Evolutionary conservation across 2,329 filamentous ascomycete species (phyloP).

Genomic region (Aureobasidium sp.): DNA sequence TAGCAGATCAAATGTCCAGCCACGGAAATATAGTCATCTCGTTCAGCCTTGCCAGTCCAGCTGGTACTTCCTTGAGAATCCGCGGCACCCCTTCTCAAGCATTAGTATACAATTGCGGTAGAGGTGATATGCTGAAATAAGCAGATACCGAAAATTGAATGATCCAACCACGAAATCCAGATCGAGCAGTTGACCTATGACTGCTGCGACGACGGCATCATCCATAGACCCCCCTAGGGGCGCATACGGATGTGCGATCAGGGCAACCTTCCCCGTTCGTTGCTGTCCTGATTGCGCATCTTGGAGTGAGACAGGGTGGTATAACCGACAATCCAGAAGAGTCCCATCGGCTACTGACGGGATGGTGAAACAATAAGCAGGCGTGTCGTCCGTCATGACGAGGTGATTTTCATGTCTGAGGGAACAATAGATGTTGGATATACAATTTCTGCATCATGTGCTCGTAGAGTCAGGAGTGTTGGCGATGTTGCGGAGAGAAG

Average conservation of each 20-base stretch:
- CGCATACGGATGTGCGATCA: constrained; percentile 87
- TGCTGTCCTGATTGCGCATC: constrained; percentile 21
- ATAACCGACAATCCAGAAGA: constrained; percentile 71
- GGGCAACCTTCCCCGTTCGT: constrained; percentile 37
- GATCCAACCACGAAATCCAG: constrained; percentile 69
- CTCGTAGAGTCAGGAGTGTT: background rate
- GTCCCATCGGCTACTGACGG: constrained; percentile 75
- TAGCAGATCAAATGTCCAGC: constrained; percentile 74
- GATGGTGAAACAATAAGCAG: constrained; percentile 51
- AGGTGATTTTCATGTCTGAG: background rate
- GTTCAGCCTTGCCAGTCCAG: constrained; percentile 76
- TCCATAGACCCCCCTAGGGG: constrained; percentile 79
- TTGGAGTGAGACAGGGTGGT: constrained; percentile 41
- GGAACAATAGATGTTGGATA: background rate
- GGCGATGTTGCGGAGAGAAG: background rate
- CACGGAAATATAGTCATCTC: constrained; percentile 73
- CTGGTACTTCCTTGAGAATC: constrained; percentile 69
- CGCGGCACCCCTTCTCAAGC: constrained; percentile 58
- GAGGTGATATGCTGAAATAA: too few species aligned
- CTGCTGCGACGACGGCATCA: constrained; percentile 64
- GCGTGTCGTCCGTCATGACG: background rate
- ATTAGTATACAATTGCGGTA: constrained; percentile 13
- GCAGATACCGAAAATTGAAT: constrained; percentile 60
- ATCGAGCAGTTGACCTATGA: constrained; percentile 55
- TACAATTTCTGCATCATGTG: background rate